Base-by-base conservation (phyloP, 192 early-diverging fungal genomes). In the Lunasporangiospora selenospora region DNA sequence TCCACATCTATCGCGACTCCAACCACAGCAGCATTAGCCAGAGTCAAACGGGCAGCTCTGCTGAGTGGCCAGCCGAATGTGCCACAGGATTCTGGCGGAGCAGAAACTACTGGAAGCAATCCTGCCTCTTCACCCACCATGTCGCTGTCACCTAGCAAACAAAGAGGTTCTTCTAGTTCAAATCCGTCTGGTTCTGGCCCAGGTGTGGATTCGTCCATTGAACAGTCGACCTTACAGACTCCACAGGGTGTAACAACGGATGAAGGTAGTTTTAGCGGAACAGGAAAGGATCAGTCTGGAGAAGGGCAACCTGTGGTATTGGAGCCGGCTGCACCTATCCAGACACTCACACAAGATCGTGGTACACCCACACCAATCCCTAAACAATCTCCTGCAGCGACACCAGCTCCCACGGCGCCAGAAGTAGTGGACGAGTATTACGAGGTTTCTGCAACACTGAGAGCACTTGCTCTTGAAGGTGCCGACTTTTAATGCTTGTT, bases 371-470 rank as follows among this genome's bases (percentile, higher is more conserved):
- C 33, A 9, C 23, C 57, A 13, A 39, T 41, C 8, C 3, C 16
- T 23, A 66, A 66, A n/a, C 57, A 39, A 15, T 43, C 48, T 4
- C 40, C 55, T 11, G 26, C 48, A 0, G 21, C 40, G 2, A 34
- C 50, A 33, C 12, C 65, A 47, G 41, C 33, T 30, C 24, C 36
- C 30, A 18, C 39, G 12, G 40, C 27, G 32, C 41, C 48, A 13
- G 69, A 73, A 29, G 48, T 44, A 5, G 69, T 58, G 8, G 69
- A 73, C 8, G 60, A 73, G 54, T 73, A 63, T 33, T 73, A 73
- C 30, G 69, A 73, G 36, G 69, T 73, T 0, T 73, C 69, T 2
- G 63, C 58, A 54, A 63, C 69, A 2, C 54, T 73, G 24, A 73
- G 63, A 39, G 69, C 69, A 12, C 37, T 73, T n/a, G 60, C 69